Base-by-base conservation (phyloP, 179 eudicot species). In the Actinidia chinensis region DNA sequence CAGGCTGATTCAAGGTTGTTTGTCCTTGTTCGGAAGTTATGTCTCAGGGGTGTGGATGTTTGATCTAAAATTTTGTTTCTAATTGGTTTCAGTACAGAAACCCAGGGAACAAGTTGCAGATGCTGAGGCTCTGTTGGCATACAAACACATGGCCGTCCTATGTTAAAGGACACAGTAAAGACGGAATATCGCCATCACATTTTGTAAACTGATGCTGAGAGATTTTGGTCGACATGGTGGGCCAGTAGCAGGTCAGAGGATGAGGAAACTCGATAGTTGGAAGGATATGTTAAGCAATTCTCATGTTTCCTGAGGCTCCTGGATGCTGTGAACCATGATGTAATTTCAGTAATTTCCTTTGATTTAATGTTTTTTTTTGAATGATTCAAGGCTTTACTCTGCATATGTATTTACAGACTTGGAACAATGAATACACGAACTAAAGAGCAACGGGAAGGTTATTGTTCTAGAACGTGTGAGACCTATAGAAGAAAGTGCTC, bases 41-140 rank as follows among this genome's bases (percentile, higher is more conserved):
- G 33, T 42, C 0, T 20, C 13, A 40, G 50, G 63, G 25, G 5
- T 2, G 18, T 33, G 28, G 9, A 18, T 36, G 40, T 4, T n/a
- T 6, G 4, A 72, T 17, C 18, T 22, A 15, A 13, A 18, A 42
- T 33, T 20, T 50, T 76, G 54, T 46, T 76, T 20, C 59, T 40
- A 52, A 18, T 66, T 46, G 67, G 69, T 76, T 74, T 71, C 93
- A 96, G 99, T 96, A 36, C 89, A 83, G 69, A 92, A 88, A 58
- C 98, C 99, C 8, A 86, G 98, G 69, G 99, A 96, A 77, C 99
- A 96, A 78, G 96, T 96, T 23, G 99, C 96, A 52, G 99, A 96
- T 88, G 99, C 98, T 4, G 98, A 93, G 78, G 96, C 98, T 20
- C 82, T 96, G 56, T 79, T 90, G 68, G 97, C 79, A 92, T 96